Conservation (phyloP, 106 monocot genomes). For the Hemerocallis citrina region DNA sequence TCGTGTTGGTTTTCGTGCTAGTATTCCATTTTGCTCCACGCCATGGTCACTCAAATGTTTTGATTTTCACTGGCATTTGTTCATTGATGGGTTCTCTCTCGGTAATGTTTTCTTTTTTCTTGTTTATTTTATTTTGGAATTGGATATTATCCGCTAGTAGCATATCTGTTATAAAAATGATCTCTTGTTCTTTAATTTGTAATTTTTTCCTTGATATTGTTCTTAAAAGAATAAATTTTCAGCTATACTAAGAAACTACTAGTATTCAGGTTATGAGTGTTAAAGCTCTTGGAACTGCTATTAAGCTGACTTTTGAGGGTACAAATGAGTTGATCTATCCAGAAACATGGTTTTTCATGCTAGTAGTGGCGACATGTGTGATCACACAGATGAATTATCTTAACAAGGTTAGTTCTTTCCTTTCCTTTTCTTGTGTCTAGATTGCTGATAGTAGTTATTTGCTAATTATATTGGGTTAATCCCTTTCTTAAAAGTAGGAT, state of each 20-base stretch:
- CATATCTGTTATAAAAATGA: too few species aligned
- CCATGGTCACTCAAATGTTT: constrained; percentile 86
- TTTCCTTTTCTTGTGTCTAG: background rate
- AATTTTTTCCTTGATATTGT: too few species aligned
- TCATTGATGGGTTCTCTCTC: constrained; percentile 85
- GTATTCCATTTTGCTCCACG: constrained; percentile 73
- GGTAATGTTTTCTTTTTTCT: constrained; percentile 29
- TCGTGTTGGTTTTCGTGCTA: constrained; percentile 67
- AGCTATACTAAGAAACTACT: background rate
- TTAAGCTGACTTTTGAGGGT: constrained; percentile 60
- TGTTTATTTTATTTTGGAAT: background rate
- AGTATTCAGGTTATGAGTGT: constrained; percentile 62
- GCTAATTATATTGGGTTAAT: too few species aligned
- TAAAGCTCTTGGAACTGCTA: constrained; percentile 56
- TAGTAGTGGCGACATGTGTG: constrained; percentile 49
- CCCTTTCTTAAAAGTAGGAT: too few species aligned
- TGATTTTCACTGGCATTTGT: constrained; percentile 82
- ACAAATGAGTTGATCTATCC: constrained; percentile 44
- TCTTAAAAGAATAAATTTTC: too few species aligned
- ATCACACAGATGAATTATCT: constrained; percentile 72
- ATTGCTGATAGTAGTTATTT: constrained; percentile 1
- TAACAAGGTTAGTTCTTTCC: constrained; percentile 37
- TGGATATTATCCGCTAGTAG: too few species aligned
- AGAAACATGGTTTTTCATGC: constrained; percentile 54
- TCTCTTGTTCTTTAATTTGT: too few species aligned